Base-by-base conservation (phyloP, 1,139 yeast species). In the Scheffersomyces cryptocercus region DNA sequence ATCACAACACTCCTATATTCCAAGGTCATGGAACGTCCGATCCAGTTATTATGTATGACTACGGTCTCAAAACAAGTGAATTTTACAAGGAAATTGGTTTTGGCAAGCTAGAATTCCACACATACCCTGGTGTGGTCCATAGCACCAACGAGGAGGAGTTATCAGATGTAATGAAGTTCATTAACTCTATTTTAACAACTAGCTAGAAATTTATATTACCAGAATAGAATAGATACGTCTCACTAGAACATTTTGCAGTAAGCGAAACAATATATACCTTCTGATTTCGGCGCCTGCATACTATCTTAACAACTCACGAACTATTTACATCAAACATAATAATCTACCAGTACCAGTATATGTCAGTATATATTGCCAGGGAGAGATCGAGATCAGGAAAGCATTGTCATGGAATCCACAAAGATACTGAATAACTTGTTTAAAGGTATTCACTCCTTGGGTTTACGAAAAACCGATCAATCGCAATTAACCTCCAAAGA, bases 1-100 rank as follows among this genome's bases (percentile, higher is more conserved):
- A 88, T 61, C 63, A 67, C 24, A 67, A 72, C 4, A 87, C 96
- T 0, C 96, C 97, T 1, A 69, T 88, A 11, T 89, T 89, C 68
- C 88, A 88, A 54, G 96, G 95, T 7, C 98, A 93, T 61, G 99
- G 99, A 26, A 79, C 81, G 2, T 65, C 60, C 2, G 99, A 93
- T 59, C 86, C 86, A 1, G 70, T 91, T 4, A 78, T 93, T 20
- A 60, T 73, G 4, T 67, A 70, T 40, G 53, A 64, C 4, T 70
- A 62, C 47, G 96, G 87, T 4, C 61, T 67, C 38, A 48, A 57
- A 28, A 73, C 90, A 1, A 56, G 65, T 11, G 75, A 77, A 8
- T 74, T 81, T 43, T 78, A 71, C 60, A 62, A 68, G 45, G 54
- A 59, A 0, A 52, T 81, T 15, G 90, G 87, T 0, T 79, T 79